Evolutionary conservation across 1,284 basidiomycete genomes (phyloP).

Genomic region (Pyrrhoderma noxium): DNA sequence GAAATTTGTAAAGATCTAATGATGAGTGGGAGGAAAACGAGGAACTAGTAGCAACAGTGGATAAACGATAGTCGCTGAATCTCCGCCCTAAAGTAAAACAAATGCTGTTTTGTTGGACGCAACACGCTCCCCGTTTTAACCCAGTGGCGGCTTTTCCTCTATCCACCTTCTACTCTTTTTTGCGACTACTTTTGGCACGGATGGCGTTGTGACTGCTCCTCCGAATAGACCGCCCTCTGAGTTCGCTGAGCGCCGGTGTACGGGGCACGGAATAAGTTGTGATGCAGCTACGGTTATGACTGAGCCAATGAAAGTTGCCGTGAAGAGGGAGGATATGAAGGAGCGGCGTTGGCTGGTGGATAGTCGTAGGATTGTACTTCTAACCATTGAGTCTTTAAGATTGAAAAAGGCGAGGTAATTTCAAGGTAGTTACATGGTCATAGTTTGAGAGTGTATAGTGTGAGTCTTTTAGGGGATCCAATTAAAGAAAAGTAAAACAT

Average conservation of each 20-base stretch:
- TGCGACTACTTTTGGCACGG: constrained; percentile 32
- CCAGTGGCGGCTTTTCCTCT: constrained; percentile 45
- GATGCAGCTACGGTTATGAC: constrained; percentile 76
- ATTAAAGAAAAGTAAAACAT: not conserved
- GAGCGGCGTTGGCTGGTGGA: constrained; percentile 55
- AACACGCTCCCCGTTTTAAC: not conserved
- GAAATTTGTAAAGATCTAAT: too few relatives aligned
- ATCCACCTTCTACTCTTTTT: constrained; percentile 74
- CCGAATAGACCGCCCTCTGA: constrained; percentile 34
- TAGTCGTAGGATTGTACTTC: constrained; percentile 44
- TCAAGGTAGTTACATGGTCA: too few relatives aligned
- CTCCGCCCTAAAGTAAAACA: too few relatives aligned
- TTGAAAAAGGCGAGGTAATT: too few relatives aligned
- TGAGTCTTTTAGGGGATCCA: not conserved
- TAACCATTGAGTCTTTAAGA: constrained; percentile 21
- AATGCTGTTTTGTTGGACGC: too few relatives aligned
- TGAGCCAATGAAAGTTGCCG: constrained; percentile 67
- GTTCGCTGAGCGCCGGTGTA: constrained; percentile 43
- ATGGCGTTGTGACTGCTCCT: not conserved
- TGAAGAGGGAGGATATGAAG: constrained; percentile 71
- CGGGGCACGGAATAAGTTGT: constrained; percentile 70
- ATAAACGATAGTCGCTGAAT: too few relatives aligned
- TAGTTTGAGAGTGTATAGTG: not conserved
- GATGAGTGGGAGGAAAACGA: too few relatives aligned
- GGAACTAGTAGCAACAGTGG: too few relatives aligned